These are phyloP conservation scores for Ogataea nitratoaversa DNA, from an alignment of 805 yeast species.

Conservation along the genomic window DNA sequence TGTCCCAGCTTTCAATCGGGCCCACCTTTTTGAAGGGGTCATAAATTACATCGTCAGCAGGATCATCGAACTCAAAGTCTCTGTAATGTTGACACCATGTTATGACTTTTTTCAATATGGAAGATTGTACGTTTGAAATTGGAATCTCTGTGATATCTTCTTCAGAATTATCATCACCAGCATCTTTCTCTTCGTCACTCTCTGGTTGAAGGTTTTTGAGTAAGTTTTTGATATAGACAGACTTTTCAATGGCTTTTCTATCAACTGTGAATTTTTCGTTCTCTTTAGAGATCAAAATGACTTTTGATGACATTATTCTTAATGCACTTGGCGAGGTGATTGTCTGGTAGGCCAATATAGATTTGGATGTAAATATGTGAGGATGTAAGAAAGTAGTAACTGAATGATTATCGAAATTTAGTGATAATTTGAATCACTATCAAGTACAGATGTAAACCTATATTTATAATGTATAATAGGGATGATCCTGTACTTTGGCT, in stretches of 20 bases:
- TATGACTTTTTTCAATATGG: constrained; percentile 72
- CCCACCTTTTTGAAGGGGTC: constrained; percentile 50
- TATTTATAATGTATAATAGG: too few species aligned
- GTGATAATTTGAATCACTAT: too few species aligned
- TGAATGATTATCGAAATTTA: too few species aligned
- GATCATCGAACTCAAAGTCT: constrained; percentile 62
- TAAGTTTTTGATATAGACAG: constrained; percentile 74
- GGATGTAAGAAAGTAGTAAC: too few species aligned
- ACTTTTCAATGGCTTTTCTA: constrained; percentile 69
- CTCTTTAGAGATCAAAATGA: constrained; percentile 32
- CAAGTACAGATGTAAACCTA: too few species aligned
- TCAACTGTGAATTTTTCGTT: constrained; percentile 69
- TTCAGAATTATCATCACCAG: constrained; percentile 50
- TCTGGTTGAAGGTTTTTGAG: constrained; percentile 46
- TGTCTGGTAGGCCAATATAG: too few species aligned
- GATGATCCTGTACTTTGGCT: too few species aligned
- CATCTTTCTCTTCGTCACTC: constrained; percentile 33
- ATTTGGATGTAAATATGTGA: too few species aligned
- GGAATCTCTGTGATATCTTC: constrained; percentile 56
- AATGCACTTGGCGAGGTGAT: too few species aligned
- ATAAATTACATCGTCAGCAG: constrained; percentile 67
- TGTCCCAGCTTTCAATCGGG: constrained; percentile 89
- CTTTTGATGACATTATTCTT: background rate
- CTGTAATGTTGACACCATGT: constrained; percentile 92
- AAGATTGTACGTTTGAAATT: constrained; percentile 77